A percentile compares a stretch with the other conserved stretches of the same genome.
phyloP scores from a whole-genome alignment of 73 alveolate species.

The Uronychia binucleata region DNA sequence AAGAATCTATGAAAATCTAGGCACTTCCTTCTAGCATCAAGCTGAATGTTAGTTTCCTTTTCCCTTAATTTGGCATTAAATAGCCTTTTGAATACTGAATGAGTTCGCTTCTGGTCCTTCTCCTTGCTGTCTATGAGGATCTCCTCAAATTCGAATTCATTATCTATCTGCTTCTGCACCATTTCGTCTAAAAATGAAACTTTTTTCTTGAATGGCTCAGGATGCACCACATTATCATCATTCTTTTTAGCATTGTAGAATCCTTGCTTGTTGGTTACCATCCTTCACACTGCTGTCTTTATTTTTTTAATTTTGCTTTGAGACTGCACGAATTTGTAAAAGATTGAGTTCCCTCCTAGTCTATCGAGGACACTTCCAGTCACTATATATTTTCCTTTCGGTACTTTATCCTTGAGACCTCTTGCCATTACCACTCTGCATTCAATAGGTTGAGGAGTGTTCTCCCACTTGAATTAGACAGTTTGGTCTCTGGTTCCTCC shows the following conservation, averaged over 20 bases:
- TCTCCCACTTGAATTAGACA: slow-evolving; percentile 25
- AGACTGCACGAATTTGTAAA: slow-evolving; percentile 37
- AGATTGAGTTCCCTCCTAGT: slow-evolving; percentile 52
- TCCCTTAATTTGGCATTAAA: neutral
- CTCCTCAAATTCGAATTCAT: too few relatives aligned
- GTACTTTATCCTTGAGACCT: slow-evolving; percentile 65
- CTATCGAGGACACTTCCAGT: slow-evolving; percentile 57
- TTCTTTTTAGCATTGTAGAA: neutral
- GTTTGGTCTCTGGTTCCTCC: slow-evolving; percentile 48
- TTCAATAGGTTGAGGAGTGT: slow-evolving; percentile 49
- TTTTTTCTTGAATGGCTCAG: too few relatives aligned
- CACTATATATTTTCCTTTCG: slow-evolving; percentile 54
- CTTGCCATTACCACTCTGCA: slow-evolving; percentile 38
- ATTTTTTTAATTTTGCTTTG: slow-evolving; percentile 5
- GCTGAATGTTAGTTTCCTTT: neutral
- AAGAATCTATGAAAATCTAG: slow-evolving; percentile 17
- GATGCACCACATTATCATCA: neutral
- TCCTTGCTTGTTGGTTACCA: neutral
- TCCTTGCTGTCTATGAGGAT: too few relatives aligned
- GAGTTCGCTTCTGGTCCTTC: too few relatives aligned
- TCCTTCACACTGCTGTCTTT: neutral
- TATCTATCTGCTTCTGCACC: too few relatives aligned
- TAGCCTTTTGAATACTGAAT: neutral
- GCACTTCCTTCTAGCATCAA: neutral
- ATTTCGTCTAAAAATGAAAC: too few relatives aligned